phyloP scores from a whole-genome alignment of 2,329 filamentous ascomycete species.

The Aspergillus terreus region DNA sequence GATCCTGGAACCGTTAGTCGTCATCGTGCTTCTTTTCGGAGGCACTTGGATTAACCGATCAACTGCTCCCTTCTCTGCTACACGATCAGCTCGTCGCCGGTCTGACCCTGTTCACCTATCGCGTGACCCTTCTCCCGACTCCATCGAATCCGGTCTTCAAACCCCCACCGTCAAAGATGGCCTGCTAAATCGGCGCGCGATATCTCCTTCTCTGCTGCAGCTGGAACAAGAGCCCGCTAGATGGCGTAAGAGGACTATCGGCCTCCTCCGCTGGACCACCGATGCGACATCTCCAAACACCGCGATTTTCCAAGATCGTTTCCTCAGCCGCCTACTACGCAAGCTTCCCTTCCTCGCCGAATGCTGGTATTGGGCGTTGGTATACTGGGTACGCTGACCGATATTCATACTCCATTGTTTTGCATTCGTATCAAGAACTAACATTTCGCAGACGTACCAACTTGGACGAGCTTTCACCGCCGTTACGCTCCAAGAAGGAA shows the following conservation, averaged over 20 bases:
- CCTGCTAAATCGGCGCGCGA: conserved; percentile 27
- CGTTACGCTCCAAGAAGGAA: conserved; percentile 63
- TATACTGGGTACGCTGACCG: conserved; percentile 64
- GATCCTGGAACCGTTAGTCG: conserved; percentile 59
- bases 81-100: conserved; percentile 16
- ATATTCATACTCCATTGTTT: conserved; percentile 1
- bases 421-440: background rate
- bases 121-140: conserved; percentile 33
- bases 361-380: conserved; percentile 72
- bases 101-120: conserved; percentile 11
- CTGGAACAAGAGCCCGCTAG: conserved; percentile 34
- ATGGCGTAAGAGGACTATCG: conserved; percentile 51
- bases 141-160: conserved; percentile 22
- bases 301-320: conserved; percentile 54
- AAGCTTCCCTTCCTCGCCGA: conserved; percentile 71
- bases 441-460: conserved; percentile 61
- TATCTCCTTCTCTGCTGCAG: conserved; percentile 41
- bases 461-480: conserved; percentile 69
- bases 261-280: conserved; percentile 44
- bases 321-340: conserved; percentile 61
- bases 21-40: conserved; percentile 57
- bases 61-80: conserved; percentile 30
- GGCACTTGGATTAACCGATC: conserved; percentile 60
- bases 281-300: conserved; percentile 61
- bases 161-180: conserved; percentile 35